Evolutionary conservation across 129 eudicot genomes (phyloP).

Genomic region (carrot (Daucus carota)): DH1_v3.0 NC_030385.2:36773001-36773500

Average conservation of each 20-base stretch:
- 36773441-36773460: background rate
- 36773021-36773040: background rate
- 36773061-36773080: background rate
- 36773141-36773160: background rate
- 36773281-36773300: background rate
- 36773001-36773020: background rate
- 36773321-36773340: background rate
- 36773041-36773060: background rate
- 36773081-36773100: background rate
- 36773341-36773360: background rate
- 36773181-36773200: background rate
- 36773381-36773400: background rate
- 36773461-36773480: background rate
- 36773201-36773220: background rate
- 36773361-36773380: background rate
- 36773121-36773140: background rate
- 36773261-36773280: background rate
- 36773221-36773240: background rate
- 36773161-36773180: background rate
- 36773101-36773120: background rate
- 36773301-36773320: background rate
- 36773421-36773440: background rate
- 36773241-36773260: background rate
- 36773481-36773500: background rate
- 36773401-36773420: background rate